Base-by-base conservation (phyloP, 495 filamentous ascomycete genomes). In the Emericellopsis terricola region DNA sequence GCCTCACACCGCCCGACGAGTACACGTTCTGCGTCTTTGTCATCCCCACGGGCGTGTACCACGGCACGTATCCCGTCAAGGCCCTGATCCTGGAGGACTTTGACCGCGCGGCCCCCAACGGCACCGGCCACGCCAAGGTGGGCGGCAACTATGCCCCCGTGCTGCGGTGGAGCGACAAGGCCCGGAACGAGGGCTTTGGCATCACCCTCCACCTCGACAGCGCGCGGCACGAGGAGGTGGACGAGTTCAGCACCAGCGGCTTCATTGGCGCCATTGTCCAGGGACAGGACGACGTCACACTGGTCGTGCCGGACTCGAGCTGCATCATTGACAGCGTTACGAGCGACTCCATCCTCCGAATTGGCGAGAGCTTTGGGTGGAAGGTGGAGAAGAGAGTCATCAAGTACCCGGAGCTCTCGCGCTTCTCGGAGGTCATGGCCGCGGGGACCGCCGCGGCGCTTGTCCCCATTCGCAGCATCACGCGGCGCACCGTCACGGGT, bases 401-500 rank as follows among this genome's bases (percentile, higher is more conserved):
- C 49, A 68, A 70, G 40, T 87, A 87, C 52, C 62, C 69, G n/a
- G 87, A 97, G 41, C 59, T 94, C 7, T 48, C 56, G 10, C 49
- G 55, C 5, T 94, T 96, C 56, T 62, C 62, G 29, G 89, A 97
- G 52, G 74, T 97, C 14, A 68, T 94, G 56, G 89, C 87, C 3
- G 84, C 82, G 1, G 89, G 89, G 0, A 97, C 89, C 1, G 89
- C 89, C 3, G 89, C 87, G 0, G 81, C 83, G 1, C 59, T 97
- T 28, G 84, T 94, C 8, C 89, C 89, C 1, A 82, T 97, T 48
- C 73, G 74, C 34, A 85, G 77, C 32, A 92, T 97, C 42, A 81
- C 78, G 1, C 73, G 78, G 49, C 67, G 64, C 41, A 34, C 52
- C 28, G 34, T 35, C 30, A 40, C 52, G 9, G 15, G 14, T 8